Base-by-base conservation (phyloP, 2,329 filamentous ascomycete genomes). In the Penicillium sp. region DNA sequence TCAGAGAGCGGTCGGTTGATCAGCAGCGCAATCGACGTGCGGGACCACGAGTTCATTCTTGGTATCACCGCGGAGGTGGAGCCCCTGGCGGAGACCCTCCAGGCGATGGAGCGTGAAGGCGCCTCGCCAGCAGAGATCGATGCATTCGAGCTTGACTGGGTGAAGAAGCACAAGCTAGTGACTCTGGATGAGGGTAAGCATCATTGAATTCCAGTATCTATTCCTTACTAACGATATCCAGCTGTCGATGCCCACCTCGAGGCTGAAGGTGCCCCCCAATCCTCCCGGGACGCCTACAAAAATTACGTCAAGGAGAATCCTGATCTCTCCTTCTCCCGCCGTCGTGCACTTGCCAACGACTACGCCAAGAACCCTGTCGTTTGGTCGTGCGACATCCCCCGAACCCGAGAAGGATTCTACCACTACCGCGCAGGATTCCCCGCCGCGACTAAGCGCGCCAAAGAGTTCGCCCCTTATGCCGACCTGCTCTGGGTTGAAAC, bases 401-500 rank as follows among this genome's bases (percentile, higher is more conserved):
- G 94, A 48, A 97, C 94, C 1, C 86, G 93, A 49, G 94, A 99
- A 75, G 94, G 94, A 28, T 73, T 67, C 61, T 74, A 72, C 62
- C 69, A 72, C 62, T 74, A 74, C 62, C 64, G 84, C 45, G 89
- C 90, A 13, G 92, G 92, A 62, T 88, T 96, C 79, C 76, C 81
- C 6, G 91, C 92, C 0, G 92, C 94, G 1, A 96, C 91, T 33
- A 97, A 97, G 81, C 90, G 94, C 51, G 92, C 92, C 2, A 87
- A 96, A 56, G 91, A 89, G 45, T 97, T 96, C 67, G 92, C 87
- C 0, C 92, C 93, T 0, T 97, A 91, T 70, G 92, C 94, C 1
- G 94, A 99, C 73, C 87, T 99, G 16, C 83, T 97, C 11, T 99
- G 94, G 94, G 90, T 97, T 44, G 94, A 99, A 79, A 97, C 94